Evolutionary conservation across 2,329 filamentous ascomycete genomes (phyloP).

Genomic region (Sarocladiaceae sp.): DNA sequence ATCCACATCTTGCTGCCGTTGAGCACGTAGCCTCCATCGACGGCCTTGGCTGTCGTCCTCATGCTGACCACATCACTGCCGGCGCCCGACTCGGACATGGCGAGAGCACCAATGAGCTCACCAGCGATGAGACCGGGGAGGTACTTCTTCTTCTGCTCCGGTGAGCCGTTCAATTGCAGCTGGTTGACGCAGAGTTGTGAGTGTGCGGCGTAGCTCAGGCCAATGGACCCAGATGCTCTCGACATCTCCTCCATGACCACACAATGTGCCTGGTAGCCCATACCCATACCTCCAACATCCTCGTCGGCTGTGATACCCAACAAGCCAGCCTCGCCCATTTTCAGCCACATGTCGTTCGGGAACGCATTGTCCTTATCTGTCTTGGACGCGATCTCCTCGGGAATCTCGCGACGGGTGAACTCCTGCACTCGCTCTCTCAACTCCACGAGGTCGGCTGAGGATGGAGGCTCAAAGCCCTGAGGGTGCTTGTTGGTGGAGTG

Average conservation of each 20-base stretch:
- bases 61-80: slow-evolving; percentile 95
- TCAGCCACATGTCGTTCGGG: slow-evolving; percentile 87
- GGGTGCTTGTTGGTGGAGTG: slow-evolving; percentile 59
- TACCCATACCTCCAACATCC: slow-evolving; percentile 79
- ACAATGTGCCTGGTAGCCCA: slow-evolving; percentile 97
- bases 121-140: slow-evolving; percentile 80
- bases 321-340: slow-evolving; percentile 86
- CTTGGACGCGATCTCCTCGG: slow-evolving; percentile 72
- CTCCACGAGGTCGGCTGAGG: slow-evolving; percentile 70
- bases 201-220: slow-evolving; percentile 90
- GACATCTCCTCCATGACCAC: slow-evolving; percentile 94
- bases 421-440: slow-evolving; percentile 82
- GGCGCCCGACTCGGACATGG: slow-evolving; percentile 90
- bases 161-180: slow-evolving; percentile 79
- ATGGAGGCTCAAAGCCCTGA: slow-evolving; percentile 62
- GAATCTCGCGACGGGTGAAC: slow-evolving; percentile 83
- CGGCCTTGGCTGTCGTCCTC: slow-evolving; percentile 77
- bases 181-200: slow-evolving; percentile 97
- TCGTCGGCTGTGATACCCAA: slow-evolving; percentile 92
- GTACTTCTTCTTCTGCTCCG: slow-evolving; percentile 74
- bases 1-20: slow-evolving; percentile 99
- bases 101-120: slow-evolving; percentile 77
- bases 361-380: slow-evolving; percentile 90
- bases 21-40: slow-evolving; percentile 80
- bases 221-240: slow-evolving; percentile 78